Evolutionary conservation across 805 yeast genomes (phyloP).

Genomic region (Saccharomycopsis sp.): DNA sequence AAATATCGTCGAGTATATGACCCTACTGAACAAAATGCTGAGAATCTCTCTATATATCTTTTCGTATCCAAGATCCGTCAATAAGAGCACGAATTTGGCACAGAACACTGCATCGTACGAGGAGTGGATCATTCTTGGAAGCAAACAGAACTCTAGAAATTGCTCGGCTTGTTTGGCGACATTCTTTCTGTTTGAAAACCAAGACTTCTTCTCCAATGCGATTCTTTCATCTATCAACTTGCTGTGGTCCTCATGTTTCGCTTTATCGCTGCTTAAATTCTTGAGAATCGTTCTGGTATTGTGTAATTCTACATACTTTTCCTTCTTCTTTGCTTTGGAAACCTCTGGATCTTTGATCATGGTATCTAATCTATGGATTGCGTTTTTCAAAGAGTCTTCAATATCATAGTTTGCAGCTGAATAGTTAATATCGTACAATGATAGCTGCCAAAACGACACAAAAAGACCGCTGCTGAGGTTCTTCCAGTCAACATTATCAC

Average conservation of each 20-base stretch:
- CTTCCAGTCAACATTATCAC: conserved; percentile 25
- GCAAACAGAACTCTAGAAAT: conserved; percentile 56
- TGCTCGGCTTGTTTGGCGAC: conserved; percentile 24
- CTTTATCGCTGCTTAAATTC: conserved; percentile 34
- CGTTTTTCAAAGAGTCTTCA: conserved; percentile 33
- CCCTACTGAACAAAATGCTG: conserved; percentile 41
- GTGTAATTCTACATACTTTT: conserved; percentile 25
- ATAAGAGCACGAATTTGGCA: conserved; percentile 50
- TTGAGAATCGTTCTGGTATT: conserved; percentile 27
- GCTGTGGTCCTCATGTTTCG: conserved; percentile 39
- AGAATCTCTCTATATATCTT: conserved; percentile 37
- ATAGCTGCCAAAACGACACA: conserved; percentile 64
- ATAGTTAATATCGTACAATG: conserved; percentile 63
- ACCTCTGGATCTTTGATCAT: conserved; percentile 24
- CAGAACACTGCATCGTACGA: conserved; percentile 75
- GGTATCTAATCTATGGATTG: conserved; percentile 29
- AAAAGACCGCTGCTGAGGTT: conserved; percentile 41
- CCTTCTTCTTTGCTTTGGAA: conserved; percentile 25
- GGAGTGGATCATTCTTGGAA: conserved; percentile 75
- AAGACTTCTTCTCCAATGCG: conserved; percentile 26
- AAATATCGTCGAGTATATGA: conserved; percentile 50
- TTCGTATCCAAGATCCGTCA: conserved; percentile 37
- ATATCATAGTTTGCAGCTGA: conserved; percentile 47
- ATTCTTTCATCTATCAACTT: conserved; percentile 29
- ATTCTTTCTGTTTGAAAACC: conserved; percentile 34